Conservation (phyloP, 164 flowering plant genomes). For the Kalanchoe fedtschenkoi region DNA sequence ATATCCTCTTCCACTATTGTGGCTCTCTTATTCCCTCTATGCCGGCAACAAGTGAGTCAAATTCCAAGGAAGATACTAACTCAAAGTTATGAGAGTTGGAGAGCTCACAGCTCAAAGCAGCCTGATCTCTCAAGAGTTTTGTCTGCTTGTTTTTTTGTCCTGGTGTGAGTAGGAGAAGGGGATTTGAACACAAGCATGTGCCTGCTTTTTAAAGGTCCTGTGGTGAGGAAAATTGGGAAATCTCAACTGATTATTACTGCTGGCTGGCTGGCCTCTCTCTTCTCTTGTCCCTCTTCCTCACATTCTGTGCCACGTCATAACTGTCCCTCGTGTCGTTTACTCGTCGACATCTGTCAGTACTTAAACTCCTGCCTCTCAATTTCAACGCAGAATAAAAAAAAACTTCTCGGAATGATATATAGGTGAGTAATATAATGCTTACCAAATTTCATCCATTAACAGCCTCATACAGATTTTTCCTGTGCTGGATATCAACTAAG, state of each 20-base stretch:
- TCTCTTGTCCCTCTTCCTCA: conserved; percentile 1
- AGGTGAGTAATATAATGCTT: background rate
- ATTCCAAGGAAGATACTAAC: too few relatives aligned
- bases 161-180: background rate
- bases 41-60: too few relatives aligned
- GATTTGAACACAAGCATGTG: background rate
- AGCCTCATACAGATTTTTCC: too few relatives aligned
- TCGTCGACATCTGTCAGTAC: background rate
- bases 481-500: too few relatives aligned
- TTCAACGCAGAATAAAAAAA: too few relatives aligned
- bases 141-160: background rate
- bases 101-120: too few relatives aligned
- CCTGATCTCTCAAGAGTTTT: background rate
- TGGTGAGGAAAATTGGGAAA: background rate
- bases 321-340: background rate
- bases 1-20: too few relatives aligned
- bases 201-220: background rate
- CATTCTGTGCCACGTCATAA: background rate
- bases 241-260: background rate
- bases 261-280: too few relatives aligned
- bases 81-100: too few relatives aligned
- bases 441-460: background rate
- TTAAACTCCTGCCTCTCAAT: too few relatives aligned
- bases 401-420: background rate
- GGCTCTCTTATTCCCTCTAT: too few relatives aligned